These are phyloP conservation scores for Pistacia atlantica DNA, from an alignment of 345 rosid genomes.

Conservation along the genomic window DNA sequence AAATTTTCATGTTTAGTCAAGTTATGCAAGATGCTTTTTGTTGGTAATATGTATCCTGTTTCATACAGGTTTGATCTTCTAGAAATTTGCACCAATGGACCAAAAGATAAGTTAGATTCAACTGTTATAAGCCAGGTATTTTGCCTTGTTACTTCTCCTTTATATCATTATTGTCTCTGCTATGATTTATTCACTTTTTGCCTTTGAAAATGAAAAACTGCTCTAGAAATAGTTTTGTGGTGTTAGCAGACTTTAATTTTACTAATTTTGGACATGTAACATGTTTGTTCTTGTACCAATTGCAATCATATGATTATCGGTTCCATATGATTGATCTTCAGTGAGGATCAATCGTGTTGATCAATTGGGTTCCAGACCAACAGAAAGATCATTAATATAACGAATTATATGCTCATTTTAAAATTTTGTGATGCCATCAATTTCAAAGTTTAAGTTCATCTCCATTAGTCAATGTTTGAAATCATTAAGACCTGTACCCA, in stretches of 20 bases:
- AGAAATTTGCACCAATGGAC: conserved; percentile 87
- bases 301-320: neutral
- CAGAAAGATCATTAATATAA: neutral
- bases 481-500: neutral
- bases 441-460: neutral
- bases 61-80: conserved; percentile 82
- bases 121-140: conserved; percentile 95
- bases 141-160: conserved; percentile 8
- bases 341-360: neutral
- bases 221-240: neutral
- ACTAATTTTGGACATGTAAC: neutral
- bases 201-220: neutral
- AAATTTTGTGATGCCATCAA: neutral
- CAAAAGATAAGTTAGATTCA: conserved; percentile 93
- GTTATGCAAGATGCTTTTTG: neutral
- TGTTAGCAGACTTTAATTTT: neutral
- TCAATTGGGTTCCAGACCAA: neutral
- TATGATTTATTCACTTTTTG: neutral
- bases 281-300: neutral
- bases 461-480: neutral
- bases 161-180: conserved; percentile 6
- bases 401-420: neutral
- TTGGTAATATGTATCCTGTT: conserved; percentile 16
- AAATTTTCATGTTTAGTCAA: neutral
- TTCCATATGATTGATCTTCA: neutral